Percentiles rank a stretch among this genome's conserved stretches.
These are phyloP conservation scores for Ambispora gerdemannii DNA, from an alignment of 192 early-diverging fungal genomes.

Conservation along the genomic window DNA sequence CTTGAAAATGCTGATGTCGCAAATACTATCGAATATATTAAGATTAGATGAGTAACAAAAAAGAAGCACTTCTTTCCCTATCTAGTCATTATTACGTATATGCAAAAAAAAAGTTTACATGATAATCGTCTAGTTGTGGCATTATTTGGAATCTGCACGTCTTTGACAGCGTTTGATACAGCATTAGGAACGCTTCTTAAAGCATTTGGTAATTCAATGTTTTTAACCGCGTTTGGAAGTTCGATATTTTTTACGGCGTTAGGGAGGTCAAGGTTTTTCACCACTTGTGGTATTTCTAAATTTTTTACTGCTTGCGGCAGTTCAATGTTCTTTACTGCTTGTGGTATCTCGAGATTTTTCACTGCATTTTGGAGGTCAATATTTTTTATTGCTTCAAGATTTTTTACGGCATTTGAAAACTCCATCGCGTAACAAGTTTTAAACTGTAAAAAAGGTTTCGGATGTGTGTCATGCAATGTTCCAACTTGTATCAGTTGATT, in stretches of 20 bases:
- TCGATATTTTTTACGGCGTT: slow-evolving; percentile 25
- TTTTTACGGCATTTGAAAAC: slow-evolving; percentile 21
- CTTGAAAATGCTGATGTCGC: slow-evolving; percentile 25
- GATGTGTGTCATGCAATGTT: too few species aligned
- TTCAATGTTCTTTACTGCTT: slow-evolving; percentile 8
- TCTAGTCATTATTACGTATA: too few species aligned
- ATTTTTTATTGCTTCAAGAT: slow-evolving; percentile 27
- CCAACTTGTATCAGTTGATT: too few species aligned
- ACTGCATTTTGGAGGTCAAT: slow-evolving; percentile 5
- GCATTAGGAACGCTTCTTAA: slow-evolving; percentile 16
- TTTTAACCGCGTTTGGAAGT: slow-evolving; percentile 9
- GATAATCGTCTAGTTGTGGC: not conserved
- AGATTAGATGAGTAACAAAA: not conserved
- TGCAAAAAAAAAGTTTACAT: not conserved
- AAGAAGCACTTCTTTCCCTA: too few species aligned
- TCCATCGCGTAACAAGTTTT: too few species aligned
- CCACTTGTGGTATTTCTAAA: not conserved
- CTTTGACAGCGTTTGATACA: not conserved
- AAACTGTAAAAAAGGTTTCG: too few species aligned
- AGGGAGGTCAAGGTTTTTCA: slow-evolving; percentile 26
- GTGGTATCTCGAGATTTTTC: slow-evolving; percentile 23
- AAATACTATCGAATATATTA: slow-evolving; percentile 10
- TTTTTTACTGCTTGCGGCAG: slow-evolving; percentile 14
- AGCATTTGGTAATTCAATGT: slow-evolving; percentile 18
- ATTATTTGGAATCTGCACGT: slow-evolving; percentile 15